Conservation (phyloP, 495 filamentous ascomycete genomes). For the Cenococcum geophilum region DNA sequence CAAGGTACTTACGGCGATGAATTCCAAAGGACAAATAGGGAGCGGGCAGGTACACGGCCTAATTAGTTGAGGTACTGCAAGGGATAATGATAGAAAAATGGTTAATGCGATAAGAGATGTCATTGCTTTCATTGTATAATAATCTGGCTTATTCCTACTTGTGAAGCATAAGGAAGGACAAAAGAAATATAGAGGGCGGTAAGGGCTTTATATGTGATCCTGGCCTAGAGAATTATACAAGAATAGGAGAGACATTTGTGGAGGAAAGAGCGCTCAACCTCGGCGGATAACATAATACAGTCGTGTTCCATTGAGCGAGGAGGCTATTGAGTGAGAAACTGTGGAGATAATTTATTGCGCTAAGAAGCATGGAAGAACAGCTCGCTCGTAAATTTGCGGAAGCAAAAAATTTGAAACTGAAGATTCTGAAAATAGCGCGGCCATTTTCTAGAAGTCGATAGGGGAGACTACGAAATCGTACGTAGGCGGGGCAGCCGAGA, state of each 20-base stretch:
- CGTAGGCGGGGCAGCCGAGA: too few relatives aligned
- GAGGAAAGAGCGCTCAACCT: too few relatives aligned
- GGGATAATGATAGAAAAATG: not conserved
- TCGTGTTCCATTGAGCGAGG: too few relatives aligned
- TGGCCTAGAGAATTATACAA: too few relatives aligned
- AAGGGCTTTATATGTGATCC: too few relatives aligned
- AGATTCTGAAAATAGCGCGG: not conserved
- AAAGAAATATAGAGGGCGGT: too few relatives aligned
- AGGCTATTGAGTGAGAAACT: not conserved
- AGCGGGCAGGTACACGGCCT: not conserved
- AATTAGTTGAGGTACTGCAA: not conserved
- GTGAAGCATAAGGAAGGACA: too few relatives aligned
- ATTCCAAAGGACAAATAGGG: slow-evolving; percentile 1
- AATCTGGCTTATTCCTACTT: not conserved
- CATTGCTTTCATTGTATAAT: not conserved
- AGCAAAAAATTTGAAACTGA: not conserved
- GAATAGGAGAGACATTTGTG: too few relatives aligned
- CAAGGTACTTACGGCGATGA: not conserved
- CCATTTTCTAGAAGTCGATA: not conserved
- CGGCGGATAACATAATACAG: too few relatives aligned
- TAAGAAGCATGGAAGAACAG: not conserved
- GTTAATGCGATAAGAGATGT: not conserved
- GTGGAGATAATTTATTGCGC: not conserved
- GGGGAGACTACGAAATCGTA: too few relatives aligned
- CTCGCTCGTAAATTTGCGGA: not conserved